These are phyloP conservation scores for Vitellaria paradoxa DNA, from an alignment of 179 eudicot genomes.

Conservation along the genomic window DNA sequence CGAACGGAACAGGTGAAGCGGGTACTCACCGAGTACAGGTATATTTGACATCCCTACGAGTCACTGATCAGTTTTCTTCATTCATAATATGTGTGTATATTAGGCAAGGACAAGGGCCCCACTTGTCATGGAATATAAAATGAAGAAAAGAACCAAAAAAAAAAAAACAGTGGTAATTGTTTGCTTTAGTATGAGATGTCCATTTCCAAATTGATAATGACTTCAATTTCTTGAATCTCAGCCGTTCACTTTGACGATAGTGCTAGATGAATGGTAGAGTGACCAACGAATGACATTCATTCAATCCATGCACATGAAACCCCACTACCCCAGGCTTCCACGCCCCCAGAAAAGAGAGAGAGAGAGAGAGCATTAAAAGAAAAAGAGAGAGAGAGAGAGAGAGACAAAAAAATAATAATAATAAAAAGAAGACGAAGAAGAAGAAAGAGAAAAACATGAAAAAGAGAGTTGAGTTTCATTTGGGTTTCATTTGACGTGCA, in stretches of 20 bases:
- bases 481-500: constrained; percentile 14
- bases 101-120: no score
- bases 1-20: no score
- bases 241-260: constrained; percentile 19
- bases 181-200: no score
- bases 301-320: neutral
- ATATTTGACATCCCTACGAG: no score
- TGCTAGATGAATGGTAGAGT: constrained; percentile 6
- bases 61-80: no score
- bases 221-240: neutral
- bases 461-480: neutral
- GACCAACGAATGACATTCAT: neutral
- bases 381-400: neutral
- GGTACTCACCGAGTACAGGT: no score
- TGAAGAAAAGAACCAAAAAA: no score
- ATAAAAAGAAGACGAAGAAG: no score
- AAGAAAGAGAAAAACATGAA: neutral
- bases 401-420: no score
- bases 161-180: neutral
- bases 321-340: neutral
- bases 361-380: neutral
- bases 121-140: no score
- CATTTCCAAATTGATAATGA: neutral
- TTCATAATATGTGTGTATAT: no score
- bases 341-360: neutral